Evolutionary conservation across 2,329 filamentous ascomycete species (phyloP).

Genomic region (Lecanosticta acicola): DNA sequence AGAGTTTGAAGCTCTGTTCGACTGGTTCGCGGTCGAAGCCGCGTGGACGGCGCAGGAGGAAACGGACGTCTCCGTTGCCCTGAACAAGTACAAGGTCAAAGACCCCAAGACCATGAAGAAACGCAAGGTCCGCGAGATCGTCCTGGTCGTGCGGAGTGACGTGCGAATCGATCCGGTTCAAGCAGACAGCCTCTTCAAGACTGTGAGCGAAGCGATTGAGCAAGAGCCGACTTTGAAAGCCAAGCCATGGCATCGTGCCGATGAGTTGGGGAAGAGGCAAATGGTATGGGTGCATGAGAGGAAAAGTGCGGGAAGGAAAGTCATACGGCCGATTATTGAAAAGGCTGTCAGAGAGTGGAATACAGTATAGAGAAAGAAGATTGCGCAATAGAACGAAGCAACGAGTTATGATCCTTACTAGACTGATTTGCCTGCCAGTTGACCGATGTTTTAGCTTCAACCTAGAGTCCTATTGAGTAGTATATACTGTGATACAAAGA

Average conservation of each 20-base stretch:
- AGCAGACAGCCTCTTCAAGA: conserved; percentile 40
- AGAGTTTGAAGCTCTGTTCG: conserved; percentile 43
- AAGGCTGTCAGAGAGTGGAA: conserved; percentile 41
- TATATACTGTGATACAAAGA: too few species aligned
- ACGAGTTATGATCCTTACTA: too few species aligned
- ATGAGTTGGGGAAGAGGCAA: conserved; percentile 40
- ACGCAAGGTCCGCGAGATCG: conserved; percentile 44
- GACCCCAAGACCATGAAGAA: conserved; percentile 34
- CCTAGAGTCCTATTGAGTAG: too few species aligned
- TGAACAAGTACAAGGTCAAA: conserved; percentile 44
- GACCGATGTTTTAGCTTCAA: too few species aligned
- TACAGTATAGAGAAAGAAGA: too few species aligned
- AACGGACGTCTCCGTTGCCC: conserved; percentile 41
- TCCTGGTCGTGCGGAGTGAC: conserved; percentile 42
- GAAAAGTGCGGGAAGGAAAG: conserved; percentile 39
- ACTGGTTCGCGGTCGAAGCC: conserved; percentile 47
- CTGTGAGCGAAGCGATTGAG: conserved; percentile 40
- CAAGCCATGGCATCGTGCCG: conserved; percentile 40
- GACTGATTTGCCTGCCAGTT: too few species aligned
- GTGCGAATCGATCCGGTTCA: conserved; percentile 42
- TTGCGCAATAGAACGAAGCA: too few species aligned
- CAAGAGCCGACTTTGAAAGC: conserved; percentile 35
- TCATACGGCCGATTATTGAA: conserved; percentile 44
- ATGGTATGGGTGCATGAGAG: conserved; percentile 44
- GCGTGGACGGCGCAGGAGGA: conserved; percentile 45